Conservation (phyloP, 345 rosid species). For the Noccaea caerulescens region DNA sequence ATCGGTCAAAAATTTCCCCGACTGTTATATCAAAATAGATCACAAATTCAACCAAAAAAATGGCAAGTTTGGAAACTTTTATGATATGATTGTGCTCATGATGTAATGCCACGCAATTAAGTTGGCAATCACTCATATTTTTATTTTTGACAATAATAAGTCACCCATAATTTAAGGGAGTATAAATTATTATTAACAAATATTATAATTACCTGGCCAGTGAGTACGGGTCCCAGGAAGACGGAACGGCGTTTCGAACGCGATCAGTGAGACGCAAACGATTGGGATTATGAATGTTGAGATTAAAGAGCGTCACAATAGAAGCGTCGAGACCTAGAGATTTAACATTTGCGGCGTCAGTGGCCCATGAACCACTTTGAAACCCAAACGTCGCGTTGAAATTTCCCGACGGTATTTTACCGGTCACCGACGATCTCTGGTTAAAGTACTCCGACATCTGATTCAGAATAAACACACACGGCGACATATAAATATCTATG, state of each 20-base stretch:
- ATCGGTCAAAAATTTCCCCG: slow-evolving; percentile 33
- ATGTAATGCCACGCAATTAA: neutral
- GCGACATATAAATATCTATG: neutral
- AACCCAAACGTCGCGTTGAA: slow-evolving; percentile 83
- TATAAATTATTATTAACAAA: too few relatives aligned
- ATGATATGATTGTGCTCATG: neutral
- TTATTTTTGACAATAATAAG: too few relatives aligned
- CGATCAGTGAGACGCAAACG: slow-evolving; percentile 69
- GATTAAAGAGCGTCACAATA: slow-evolving; percentile 54
- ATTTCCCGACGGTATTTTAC: slow-evolving; percentile 82
- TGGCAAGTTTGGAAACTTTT: neutral
- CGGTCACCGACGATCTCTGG: slow-evolving; percentile 57
- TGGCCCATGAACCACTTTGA: slow-evolving; percentile 73
- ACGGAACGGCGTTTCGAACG: slow-evolving; percentile 72
- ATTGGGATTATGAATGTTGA: slow-evolving; percentile 71
- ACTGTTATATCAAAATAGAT: neutral
- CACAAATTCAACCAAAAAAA: slow-evolving; percentile 12
- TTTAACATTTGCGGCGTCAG: slow-evolving; percentile 69
- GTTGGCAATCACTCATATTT: too few relatives aligned
- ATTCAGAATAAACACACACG: neutral
- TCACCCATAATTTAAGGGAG: too few relatives aligned
- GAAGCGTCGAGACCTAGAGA: slow-evolving; percentile 77
- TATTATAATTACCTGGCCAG: slow-evolving; percentile 58
- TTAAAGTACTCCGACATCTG: slow-evolving; percentile 94
- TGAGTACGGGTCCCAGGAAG: slow-evolving; percentile 78